Percentiles rank a stretch among this genome's conserved stretches.
These are phyloP conservation scores for Alternaria sp. DNA, from an alignment of 2,329 filamentous ascomycete species.

Conservation along the genomic window DNA sequence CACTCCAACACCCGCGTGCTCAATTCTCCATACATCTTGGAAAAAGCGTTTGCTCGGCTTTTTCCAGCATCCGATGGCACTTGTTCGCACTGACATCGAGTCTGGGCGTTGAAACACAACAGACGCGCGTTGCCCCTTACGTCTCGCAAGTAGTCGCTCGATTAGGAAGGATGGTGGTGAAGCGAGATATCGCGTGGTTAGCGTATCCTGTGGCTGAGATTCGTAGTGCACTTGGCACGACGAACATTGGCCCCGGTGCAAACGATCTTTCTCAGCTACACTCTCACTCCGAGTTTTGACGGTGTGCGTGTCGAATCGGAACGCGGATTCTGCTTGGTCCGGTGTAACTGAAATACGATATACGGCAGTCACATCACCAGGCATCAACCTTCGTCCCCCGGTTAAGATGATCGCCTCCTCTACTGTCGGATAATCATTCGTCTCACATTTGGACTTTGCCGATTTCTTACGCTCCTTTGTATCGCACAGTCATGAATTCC, in stretches of 20 bases:
- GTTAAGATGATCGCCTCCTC: background rate
- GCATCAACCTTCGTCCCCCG: conserved; percentile 12
- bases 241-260: background rate
- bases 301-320: background rate
- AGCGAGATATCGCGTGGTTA: conserved; percentile 11
- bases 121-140: background rate
- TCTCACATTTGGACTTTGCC: background rate
- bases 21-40: too few species aligned
- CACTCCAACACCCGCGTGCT: too few species aligned
- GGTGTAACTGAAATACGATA: background rate
- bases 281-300: background rate
- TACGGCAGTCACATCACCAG: conserved; percentile 1
- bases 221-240: background rate
- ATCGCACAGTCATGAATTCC: background rate
- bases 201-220: background rate
- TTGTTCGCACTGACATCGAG: background rate
- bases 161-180: conserved; percentile 15
- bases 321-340: background rate
- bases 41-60: too few species aligned
- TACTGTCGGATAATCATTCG: background rate
- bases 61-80: background rate
- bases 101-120: background rate
- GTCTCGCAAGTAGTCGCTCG: conserved; percentile 22
- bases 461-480: background rate
- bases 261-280: background rate